A percentile compares a stretch with the other conserved stretches of the same genome.
These are phyloP conservation scores for Metschnikowia peoriensis DNA, from an alignment of 805 yeast genomes.

Conservation along the genomic window DNA sequence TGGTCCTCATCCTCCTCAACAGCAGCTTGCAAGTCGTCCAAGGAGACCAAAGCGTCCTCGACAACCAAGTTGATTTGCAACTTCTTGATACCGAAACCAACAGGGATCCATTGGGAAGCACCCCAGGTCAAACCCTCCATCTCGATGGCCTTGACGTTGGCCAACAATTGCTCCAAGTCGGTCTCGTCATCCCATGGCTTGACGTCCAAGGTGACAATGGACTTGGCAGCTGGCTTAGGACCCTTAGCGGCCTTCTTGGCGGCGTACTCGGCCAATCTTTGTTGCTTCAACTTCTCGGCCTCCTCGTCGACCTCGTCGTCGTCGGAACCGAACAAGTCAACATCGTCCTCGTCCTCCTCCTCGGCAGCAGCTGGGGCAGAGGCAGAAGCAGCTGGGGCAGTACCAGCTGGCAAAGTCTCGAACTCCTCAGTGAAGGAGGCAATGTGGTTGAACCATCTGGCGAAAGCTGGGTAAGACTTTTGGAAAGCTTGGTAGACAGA, in stretches of 20 bases:
- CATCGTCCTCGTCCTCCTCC: conserved; percentile 77
- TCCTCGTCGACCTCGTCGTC: conserved; percentile 95
- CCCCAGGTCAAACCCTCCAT: conserved; percentile 98
- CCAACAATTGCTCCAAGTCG: conserved; percentile 83
- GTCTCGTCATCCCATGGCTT: conserved; percentile 99
- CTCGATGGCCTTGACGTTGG: conserved; percentile 80
- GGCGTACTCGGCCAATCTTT: conserved; percentile 97
- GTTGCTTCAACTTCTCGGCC: conserved; percentile 95
- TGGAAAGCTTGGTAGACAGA: conserved; percentile 93
- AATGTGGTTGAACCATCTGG: conserved; percentile 99
- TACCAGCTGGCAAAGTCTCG: conserved; percentile 75
- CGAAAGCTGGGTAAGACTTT: conserved; percentile 84
- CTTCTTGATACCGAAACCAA: conserved; percentile 99
- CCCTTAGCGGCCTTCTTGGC: conserved; percentile 97
- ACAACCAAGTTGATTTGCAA: conserved; percentile 97
- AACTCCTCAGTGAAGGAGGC: conserved; percentile 90
- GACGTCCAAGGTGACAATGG: conserved; percentile 93
- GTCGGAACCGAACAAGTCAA: conserved; percentile 90
- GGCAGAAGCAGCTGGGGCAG: conserved; percentile 51
- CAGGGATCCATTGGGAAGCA: conserved; percentile 93
- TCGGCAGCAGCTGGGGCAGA: conserved; percentile 56
- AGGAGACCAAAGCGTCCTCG: conserved; percentile 94
- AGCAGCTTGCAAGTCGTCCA: conserved; percentile 78
- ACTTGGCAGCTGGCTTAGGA: conserved; percentile 98
- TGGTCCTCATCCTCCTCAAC: conserved; percentile 96